Evolutionary conservation across 257 asterid species (phyloP).

Genomic region (Solanum medicagineum): DNA sequence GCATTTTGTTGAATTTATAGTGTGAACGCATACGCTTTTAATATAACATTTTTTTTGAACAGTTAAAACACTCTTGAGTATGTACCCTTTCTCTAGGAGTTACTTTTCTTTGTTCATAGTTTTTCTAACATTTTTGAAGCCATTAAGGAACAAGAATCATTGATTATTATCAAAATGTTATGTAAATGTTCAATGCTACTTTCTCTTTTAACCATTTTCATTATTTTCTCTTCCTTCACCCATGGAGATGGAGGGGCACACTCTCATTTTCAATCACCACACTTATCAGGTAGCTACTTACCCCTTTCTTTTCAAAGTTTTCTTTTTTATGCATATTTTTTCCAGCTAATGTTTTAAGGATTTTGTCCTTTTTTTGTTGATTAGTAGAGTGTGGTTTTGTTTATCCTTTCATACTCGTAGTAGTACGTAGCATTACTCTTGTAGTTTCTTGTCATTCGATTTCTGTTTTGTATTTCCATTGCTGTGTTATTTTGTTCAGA

Average conservation of each 20-base stretch:
- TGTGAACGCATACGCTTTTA: not conserved
- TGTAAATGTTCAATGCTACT: conserved; percentile 10
- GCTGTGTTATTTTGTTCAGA: not conserved
- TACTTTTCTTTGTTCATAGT: not conserved
- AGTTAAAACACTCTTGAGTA: not conserved
- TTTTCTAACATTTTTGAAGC: not conserved
- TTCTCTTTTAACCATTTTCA: conserved; percentile 10
- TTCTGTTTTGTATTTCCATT: not conserved
- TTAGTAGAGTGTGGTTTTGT: not conserved
- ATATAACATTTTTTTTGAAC: not conserved
- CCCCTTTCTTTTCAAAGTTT: not conserved
- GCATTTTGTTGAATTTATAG: not conserved
- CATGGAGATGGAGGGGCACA: conserved; percentile 1
- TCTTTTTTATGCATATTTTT: not conserved
- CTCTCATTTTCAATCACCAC: conserved; percentile 10
- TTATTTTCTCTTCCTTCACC: conserved; percentile 14
- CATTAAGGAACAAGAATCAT: not conserved
- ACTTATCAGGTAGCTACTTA: conserved; percentile 39
- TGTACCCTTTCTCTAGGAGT: not conserved
- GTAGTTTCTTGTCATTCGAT: not conserved
- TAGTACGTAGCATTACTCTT: not conserved
- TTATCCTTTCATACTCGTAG: not conserved
- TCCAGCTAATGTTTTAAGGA: not conserved
- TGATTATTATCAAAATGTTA: conserved; percentile 11
- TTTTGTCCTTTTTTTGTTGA: not conserved